Evolutionary conservation across 148 eudicot species (phyloP).

Genomic region (Fagopyrum esculentum): DNA sequence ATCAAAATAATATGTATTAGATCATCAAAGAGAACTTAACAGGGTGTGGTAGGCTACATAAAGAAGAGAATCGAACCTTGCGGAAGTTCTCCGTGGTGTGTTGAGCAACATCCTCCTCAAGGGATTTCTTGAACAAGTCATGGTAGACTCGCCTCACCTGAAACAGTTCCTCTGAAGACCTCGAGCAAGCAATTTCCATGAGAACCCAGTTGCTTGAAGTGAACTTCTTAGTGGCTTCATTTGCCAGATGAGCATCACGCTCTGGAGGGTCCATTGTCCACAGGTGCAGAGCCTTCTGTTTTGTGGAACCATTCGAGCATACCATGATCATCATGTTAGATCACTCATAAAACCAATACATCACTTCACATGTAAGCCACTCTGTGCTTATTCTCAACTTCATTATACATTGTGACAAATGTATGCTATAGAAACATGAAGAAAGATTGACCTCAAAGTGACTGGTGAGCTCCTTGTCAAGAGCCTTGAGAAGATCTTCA

Average conservation of each 20-base stretch:
- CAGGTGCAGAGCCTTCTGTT: constrained; percentile 50
- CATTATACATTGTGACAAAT: not conserved
- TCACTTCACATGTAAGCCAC: not conserved
- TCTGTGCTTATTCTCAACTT: not conserved
- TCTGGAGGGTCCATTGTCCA: constrained; percentile 72
- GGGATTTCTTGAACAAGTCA: constrained; percentile 56
- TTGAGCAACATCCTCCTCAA: constrained; percentile 83
- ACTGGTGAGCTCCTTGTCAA: constrained; percentile 70
- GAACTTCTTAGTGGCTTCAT: constrained; percentile 76
- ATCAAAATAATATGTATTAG: no score
- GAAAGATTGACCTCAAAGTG: constrained; percentile 61
- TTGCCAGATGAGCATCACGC: constrained; percentile 70
- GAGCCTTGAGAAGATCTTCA: constrained; percentile 66
- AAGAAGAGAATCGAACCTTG: constrained; percentile 40
- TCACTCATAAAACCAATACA: not conserved
- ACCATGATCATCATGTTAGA: not conserved
- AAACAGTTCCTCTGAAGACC: constrained; percentile 61
- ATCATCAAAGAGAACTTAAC: not conserved
- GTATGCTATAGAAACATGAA: not conserved
- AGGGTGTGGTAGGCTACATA: not conserved
- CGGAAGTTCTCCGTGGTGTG: constrained; percentile 74
- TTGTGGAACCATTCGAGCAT: constrained; percentile 2
- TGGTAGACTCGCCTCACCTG: constrained; percentile 64
- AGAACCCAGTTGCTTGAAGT: constrained; percentile 65
- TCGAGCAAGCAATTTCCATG: constrained; percentile 73